Conservation (phyloP, 2,329 filamentous ascomycete species). For the Neonectria hederae region DNA sequence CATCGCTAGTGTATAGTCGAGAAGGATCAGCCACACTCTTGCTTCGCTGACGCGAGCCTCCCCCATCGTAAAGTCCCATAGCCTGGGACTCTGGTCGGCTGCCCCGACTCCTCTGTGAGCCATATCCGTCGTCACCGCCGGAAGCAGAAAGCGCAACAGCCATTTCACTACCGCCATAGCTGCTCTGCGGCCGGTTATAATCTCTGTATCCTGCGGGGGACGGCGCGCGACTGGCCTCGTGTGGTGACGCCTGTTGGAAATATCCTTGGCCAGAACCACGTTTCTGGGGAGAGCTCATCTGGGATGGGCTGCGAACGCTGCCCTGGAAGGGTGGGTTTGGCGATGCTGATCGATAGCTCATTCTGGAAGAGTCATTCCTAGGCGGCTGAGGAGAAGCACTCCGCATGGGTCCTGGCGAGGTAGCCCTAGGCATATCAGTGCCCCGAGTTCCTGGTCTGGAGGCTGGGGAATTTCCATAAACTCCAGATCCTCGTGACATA, state of each 20-base stretch:
- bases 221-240: constrained; percentile 56
- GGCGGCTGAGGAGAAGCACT: constrained; percentile 70
- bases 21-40: constrained; percentile 86
- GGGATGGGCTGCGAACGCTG: constrained; percentile 49
- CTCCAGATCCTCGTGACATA: constrained; percentile 41
- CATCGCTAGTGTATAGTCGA: constrained; percentile 86
- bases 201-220: constrained; percentile 61
- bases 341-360: constrained; percentile 60
- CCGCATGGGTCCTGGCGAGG: constrained; percentile 75
- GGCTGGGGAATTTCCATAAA: constrained; percentile 49
- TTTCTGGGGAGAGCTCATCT: constrained; percentile 52
- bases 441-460: constrained; percentile 69
- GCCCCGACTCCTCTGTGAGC: constrained; percentile 62
- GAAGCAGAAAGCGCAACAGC: constrained; percentile 71
- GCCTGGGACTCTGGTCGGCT: constrained; percentile 61
- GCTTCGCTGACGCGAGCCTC: constrained; percentile 68
- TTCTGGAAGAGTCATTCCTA: constrained; percentile 55
- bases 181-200: constrained; percentile 61
- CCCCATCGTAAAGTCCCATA: constrained; percentile 66
- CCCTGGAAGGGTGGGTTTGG: constrained; percentile 69
- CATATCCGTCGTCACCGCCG: constrained; percentile 64
- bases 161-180: constrained; percentile 65
- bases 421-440: constrained; percentile 65
- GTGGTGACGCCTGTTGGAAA: constrained; percentile 62
- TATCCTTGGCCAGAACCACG: constrained; percentile 61